Base-by-base conservation (phyloP, 108 stramenopile genomes). In the Ochromonas danica region DNA sequence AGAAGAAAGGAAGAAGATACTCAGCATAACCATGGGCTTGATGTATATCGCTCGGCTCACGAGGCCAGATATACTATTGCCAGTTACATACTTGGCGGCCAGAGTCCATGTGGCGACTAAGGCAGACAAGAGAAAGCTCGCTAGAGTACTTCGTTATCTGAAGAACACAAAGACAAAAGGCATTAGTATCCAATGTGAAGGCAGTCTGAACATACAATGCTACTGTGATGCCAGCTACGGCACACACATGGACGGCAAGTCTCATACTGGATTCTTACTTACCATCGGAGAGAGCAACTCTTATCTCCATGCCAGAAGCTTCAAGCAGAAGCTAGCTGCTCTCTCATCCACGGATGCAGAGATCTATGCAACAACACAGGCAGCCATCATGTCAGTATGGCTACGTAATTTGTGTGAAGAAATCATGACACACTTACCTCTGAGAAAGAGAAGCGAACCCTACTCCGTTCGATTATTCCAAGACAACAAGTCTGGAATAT, bases 191-290 rank as follows among this genome's bases (percentile, higher is more conserved):
- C n/a, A n/a, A n/a, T 67, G 63, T 67, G 63, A 67, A n/a, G n/a
- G n/a, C 27, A 67, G 31, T 33, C 63, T 67, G 17, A 22, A 67
- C 31, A 67, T 67, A 67, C 63, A 67, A 31, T 67, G 63, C 31
- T 33, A 67, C 31, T 67, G 63, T 67, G 63, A 67, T 67, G 63
- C 63, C 31, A 67, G 63, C 63, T 67, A 67, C 31, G 63, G 63
- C 63, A 31, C 63, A 67, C 63, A 67, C 31, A 22, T 31, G 17
- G 63, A 67, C 31, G 63, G 63, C 31, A 33, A 33, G 17, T 31
- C 30, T 67, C 63, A 67, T 67, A 67, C 63, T 33, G 63, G 63
- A 67, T 67, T 31, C 63, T 67, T 22, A 33, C 17, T 67, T 67
- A 31, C 63, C 31, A 22, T 67, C 17, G 63, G 63, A 22, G 17